phyloP scores from a whole-genome alignment of 2,329 filamentous ascomycete genomes.

The Pseudonectria buxi region DNA sequence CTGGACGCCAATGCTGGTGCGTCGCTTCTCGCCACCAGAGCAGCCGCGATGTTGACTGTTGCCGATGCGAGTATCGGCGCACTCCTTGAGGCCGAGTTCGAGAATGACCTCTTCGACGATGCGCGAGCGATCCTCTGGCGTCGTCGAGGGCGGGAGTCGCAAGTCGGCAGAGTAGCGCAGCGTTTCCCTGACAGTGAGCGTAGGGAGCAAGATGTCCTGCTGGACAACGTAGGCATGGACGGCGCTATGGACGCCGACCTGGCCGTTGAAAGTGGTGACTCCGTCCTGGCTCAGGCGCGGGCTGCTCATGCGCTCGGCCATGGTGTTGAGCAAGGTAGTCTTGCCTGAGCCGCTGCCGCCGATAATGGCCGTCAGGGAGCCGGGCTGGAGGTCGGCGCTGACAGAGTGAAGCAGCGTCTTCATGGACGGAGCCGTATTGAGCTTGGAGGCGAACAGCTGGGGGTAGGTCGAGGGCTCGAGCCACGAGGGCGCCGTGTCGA shows the following conservation, averaged over 20 bases:
- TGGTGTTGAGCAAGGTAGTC: conserved; percentile 63
- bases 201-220: conserved; percentile 66
- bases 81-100: conserved; percentile 70
- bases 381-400: conserved; percentile 55
- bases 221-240: conserved; percentile 68
- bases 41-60: conserved; percentile 66
- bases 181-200: conserved; percentile 69
- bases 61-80: conserved; percentile 67
- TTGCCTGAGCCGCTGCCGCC: conserved; percentile 70
- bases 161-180: conserved; percentile 66
- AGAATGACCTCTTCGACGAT: conserved; percentile 72
- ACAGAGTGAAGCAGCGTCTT: conserved; percentile 57
- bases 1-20: conserved; percentile 72
- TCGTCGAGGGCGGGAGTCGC: conserved; percentile 57
- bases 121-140: conserved; percentile 47
- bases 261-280: conserved; percentile 54
- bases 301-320: conserved; percentile 62
- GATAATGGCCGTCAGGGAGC: conserved; percentile 68
- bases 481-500: conserved; percentile 52
- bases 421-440: conserved; percentile 30
- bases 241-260: conserved; percentile 44
- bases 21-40: conserved; percentile 70
- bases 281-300: conserved; percentile 46
- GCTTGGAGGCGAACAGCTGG: conserved; percentile 31
- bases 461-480: conserved; percentile 41